These are phyloP conservation scores for Penicillium psychrosexuale DNA, from an alignment of 2,329 filamentous ascomycete species.

Conservation along the genomic window DNA sequence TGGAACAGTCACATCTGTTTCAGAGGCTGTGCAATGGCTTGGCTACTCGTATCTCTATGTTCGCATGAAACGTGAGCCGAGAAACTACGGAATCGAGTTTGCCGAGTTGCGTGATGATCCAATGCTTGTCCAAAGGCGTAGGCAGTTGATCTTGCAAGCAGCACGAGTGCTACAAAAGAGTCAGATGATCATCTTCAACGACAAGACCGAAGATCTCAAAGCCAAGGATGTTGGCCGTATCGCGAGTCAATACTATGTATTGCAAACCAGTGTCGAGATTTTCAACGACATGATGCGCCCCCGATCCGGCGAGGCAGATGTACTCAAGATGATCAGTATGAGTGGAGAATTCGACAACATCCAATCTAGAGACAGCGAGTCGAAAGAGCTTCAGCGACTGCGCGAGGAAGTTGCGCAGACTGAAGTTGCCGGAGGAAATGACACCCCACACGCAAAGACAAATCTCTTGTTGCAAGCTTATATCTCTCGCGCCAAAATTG, in stretches of 20 bases:
- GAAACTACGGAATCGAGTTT: conserved; percentile 94
- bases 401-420: conserved; percentile 70
- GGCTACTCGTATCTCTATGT: conserved; percentile 98
- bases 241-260: conserved; percentile 93
- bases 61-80: conserved; percentile 87
- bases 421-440: conserved; percentile 67
- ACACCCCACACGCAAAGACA: conserved; percentile 79
- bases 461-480: conserved; percentile 94
- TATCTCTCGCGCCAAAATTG: conserved; percentile 80
- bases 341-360: conserved; percentile 98
- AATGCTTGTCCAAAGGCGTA: conserved; percentile 76
- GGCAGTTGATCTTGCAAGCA: conserved; percentile 83
- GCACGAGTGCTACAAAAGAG: conserved; percentile 83
- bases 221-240: conserved; percentile 96
- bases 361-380: conserved; percentile 84
- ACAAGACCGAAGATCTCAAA: conserved; percentile 84
- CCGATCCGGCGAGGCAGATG: conserved; percentile 81
- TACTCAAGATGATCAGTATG: conserved; percentile 94
- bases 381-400: conserved; percentile 76
- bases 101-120: conserved; percentile 85
- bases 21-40: conserved; percentile 93
- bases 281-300: conserved; percentile 95
- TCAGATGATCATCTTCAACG: conserved; percentile 99
- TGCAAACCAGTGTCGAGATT: conserved; percentile 88
- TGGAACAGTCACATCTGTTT: conserved; percentile 90